Evolutionary conservation across 345 rosid genomes (phyloP).

Genomic region (Eucalyptus melliodora): DNA sequence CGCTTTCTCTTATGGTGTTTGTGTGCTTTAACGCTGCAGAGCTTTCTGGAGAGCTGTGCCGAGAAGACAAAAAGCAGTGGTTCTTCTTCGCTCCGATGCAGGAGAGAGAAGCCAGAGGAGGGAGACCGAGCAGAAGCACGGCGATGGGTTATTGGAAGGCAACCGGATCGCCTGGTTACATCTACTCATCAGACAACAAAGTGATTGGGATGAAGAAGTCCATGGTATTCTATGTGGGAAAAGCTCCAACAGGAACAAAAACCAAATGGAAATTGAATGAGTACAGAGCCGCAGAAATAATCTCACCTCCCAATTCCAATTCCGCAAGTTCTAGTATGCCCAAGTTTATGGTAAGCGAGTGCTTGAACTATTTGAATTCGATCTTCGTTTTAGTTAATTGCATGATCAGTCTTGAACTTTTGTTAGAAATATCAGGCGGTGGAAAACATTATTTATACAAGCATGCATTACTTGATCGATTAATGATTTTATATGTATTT

Average conservation of each 20-base stretch:
- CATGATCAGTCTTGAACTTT: not conserved
- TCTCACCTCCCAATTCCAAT: not conserved
- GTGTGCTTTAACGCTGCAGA: no score
- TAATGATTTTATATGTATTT: not conserved
- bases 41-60: no score
- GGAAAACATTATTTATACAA: not conserved
- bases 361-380: not conserved
- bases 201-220: not conserved
- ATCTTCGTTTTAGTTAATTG: not conserved
- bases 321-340: not conserved
- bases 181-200: not conserved
- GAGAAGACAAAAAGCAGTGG: not conserved
- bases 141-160: not conserved
- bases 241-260: not conserved
- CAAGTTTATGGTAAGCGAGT: not conserved
- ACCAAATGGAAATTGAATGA: slow-evolving; percentile 93
- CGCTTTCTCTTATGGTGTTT: no score
- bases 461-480: not conserved
- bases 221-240: not conserved
- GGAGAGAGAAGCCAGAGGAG: not conserved
- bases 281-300: slow-evolving; percentile 45
- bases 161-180: not conserved
- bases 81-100: not conserved
- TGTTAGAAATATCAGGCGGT: not conserved
- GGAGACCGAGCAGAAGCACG: not conserved